Evolutionary conservation across 352 stramenopile genomes (phyloP).

Genomic region (Plasmopara viticola): DNA sequence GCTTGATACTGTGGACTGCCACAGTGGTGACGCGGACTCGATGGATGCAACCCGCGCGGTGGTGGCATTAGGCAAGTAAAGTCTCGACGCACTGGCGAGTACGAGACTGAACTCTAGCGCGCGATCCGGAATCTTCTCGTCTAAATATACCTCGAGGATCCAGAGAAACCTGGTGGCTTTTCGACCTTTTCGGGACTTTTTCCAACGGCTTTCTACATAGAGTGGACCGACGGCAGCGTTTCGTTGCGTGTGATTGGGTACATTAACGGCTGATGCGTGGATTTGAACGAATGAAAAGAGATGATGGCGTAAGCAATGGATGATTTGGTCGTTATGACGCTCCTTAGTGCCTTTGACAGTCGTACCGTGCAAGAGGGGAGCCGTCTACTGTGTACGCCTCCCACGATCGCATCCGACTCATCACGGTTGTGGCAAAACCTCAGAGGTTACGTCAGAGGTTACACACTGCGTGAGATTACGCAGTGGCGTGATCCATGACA

Average conservation of each 20-base stretch:
- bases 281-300: slow-evolving; percentile 4
- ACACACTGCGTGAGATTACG: background rate
- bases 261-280: background rate
- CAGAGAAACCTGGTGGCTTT: background rate
- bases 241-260: slow-evolving; percentile 10
- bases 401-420: no score
- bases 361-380: no score
- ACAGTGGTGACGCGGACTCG: background rate
- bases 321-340: background rate
- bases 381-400: no score
- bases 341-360: no score
- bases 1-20: slow-evolving; percentile 35
- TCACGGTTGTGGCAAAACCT: no score
- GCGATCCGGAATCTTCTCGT: background rate
- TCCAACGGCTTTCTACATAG: slow-evolving; percentile 32
- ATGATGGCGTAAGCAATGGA: slow-evolving; percentile 5
- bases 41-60: background rate
- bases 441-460: background rate
- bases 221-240: slow-evolving; percentile 18
- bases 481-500: background rate
- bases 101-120: slow-evolving; percentile 8
- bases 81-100: background rate
- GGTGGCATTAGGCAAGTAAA: no score
- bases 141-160: background rate
- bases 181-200: slow-evolving; percentile 35